Conservation (phyloP, 2,329 filamentous ascomycete genomes). For the Sporothrix pseudoabietina region DNA sequence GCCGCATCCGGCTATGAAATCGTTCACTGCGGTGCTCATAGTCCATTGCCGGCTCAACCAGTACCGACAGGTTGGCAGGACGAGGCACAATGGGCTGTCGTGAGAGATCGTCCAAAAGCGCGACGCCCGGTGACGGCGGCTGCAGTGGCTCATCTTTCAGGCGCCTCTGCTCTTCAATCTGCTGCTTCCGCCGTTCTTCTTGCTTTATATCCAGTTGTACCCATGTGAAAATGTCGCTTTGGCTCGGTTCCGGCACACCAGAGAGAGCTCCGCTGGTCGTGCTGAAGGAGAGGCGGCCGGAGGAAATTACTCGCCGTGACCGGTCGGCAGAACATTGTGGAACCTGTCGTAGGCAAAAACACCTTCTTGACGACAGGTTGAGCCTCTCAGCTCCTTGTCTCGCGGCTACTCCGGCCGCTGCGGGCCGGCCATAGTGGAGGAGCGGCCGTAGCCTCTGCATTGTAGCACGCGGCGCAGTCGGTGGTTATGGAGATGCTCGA, state of each 20-base stretch:
- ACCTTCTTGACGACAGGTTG: too few relatives aligned
- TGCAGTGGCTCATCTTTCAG: not conserved
- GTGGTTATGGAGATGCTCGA: constrained; percentile 12
- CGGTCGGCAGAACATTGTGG: too few relatives aligned
- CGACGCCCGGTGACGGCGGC: constrained; percentile 29
- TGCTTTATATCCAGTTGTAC: constrained; percentile 18
- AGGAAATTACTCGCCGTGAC: not conserved
- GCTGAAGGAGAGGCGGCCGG: constrained; percentile 19
- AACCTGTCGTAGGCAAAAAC: not conserved
- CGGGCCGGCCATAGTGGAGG: not conserved
- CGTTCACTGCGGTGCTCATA: constrained; percentile 37
- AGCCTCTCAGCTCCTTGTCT: not conserved
- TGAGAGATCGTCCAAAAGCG: constrained; percentile 36
- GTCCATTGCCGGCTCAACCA: constrained; percentile 37
- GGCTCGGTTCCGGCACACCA: not conserved
- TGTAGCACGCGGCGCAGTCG: constrained; percentile 13
- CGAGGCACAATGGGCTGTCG: constrained; percentile 33
- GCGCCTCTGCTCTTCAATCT: constrained; percentile 8
- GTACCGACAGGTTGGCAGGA: constrained; percentile 35
- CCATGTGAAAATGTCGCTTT: constrained; percentile 24
- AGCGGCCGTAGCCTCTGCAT: constrained; percentile 9
- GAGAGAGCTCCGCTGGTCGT: not conserved
- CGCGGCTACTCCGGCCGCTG: not conserved
- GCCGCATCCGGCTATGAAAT: constrained; percentile 34
- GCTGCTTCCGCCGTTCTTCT: constrained; percentile 13